Percentiles rank a stretch among this genome's conserved stretches.
These are phyloP conservation scores for Leccinum subtestaceum DNA, from an alignment of 768 basidiomycete genomes.

Conservation along the genomic window DNA sequence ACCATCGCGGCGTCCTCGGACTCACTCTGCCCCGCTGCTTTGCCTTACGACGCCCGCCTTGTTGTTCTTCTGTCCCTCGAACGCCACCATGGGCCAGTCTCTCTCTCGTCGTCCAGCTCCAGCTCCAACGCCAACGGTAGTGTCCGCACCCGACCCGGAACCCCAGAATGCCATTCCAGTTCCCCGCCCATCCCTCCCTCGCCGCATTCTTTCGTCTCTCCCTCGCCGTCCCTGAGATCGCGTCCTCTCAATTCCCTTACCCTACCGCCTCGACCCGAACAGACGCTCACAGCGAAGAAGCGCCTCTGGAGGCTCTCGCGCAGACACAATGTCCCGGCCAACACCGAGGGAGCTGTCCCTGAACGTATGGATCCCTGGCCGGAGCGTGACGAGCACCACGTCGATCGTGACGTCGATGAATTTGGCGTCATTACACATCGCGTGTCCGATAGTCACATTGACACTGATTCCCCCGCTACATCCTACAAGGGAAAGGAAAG, in stretches of 20 bases:
- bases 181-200: conserved; percentile 15
- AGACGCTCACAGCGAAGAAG: conserved; percentile 28
- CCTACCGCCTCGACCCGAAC: conserved; percentile 22
- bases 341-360: conserved; percentile 13
- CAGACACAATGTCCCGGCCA: conserved; percentile 13
- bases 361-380: conserved; percentile 13
- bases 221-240: conserved; percentile 20
- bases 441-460: conserved; percentile 28
- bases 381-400: conserved; percentile 28
- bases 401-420: conserved; percentile 29
- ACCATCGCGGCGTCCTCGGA: no score
- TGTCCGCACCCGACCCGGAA: neutral
- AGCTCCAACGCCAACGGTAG: conserved; percentile 3
- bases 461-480: conserved; percentile 21
- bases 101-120: conserved; percentile 24
- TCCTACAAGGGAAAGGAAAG: conserved; percentile 39
- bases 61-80: no score
- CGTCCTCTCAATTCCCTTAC: conserved; percentile 10
- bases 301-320: conserved; percentile 25
- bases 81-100: conserved; percentile 30
- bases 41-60: no score
- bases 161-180: no score
- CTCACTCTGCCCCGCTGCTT: no score
- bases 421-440: conserved; percentile 25
- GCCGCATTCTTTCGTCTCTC: conserved; percentile 34